A percentile compares a stretch with the other conserved stretches of the same genome.
Evolutionary conservation across 768 basidiomycete species (phyloP).

Genomic region (Pisolithus orientalis): DNA sequence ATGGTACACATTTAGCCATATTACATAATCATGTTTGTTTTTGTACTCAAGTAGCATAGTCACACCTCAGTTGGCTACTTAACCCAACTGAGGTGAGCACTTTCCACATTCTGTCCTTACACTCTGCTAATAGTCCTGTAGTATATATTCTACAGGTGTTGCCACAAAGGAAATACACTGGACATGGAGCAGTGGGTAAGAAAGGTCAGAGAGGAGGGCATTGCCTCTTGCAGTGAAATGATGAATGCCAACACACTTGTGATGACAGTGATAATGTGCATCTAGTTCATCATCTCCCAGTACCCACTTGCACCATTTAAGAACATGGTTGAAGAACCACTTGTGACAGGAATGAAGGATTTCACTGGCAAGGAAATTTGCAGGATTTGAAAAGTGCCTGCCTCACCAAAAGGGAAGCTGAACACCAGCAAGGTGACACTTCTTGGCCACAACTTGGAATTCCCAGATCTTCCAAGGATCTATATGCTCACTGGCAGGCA

Average conservation of each 20-base stretch:
- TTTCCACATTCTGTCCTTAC: no score
- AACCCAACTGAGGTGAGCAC: no score
- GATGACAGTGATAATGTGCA: not conserved
- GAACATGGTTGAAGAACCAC: conserved; percentile 8
- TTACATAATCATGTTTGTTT: no score
- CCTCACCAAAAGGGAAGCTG: conserved; percentile 21
- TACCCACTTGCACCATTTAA: conserved; percentile 10
- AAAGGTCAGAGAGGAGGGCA: not conserved
- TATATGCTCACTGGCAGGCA: not conserved
- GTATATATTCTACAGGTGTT: not conserved
- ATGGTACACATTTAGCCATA: no score
- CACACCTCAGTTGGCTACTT: no score
- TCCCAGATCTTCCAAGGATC: conserved; percentile 22
- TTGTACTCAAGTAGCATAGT: no score
- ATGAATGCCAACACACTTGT: conserved; percentile 19
- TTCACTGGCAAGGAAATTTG: conserved; percentile 17
- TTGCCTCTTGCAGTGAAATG: conserved; percentile 24
- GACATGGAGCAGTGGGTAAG: not conserved
- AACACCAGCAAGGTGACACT: conserved; percentile 25
- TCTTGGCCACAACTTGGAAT: conserved; percentile 17
- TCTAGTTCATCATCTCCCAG: not conserved
- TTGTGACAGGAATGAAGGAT: conserved; percentile 8
- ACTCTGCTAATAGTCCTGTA: no score
- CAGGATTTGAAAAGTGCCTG: conserved; percentile 14
- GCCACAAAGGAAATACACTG: no score